Base-by-base conservation (phyloP, 2,329 filamentous ascomycete species). In the Aspergillus tamarii region DNA sequence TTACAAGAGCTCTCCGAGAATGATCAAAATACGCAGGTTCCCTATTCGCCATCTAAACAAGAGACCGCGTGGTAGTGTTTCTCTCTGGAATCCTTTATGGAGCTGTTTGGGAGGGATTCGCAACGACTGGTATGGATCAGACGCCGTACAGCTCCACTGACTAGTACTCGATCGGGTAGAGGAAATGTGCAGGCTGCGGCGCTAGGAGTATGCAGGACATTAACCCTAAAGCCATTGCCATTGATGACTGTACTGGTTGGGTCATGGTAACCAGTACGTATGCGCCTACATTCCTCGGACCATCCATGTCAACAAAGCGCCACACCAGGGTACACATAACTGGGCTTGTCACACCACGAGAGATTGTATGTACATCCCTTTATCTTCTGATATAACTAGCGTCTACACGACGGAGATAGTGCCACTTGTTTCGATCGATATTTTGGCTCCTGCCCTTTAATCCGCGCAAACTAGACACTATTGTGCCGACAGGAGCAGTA, bases 91-190 rank as follows among this genome's bases (percentile, higher is more conserved):
- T 55, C 52, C 52, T 55, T 34, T 11, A 55, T 55, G 30, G 21
- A 23, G n/a, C n/a, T 34, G 11, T 34, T 26, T 36, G n/a, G 32
- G 14, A 39, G 30, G 14, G 32, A 23, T 39, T 39, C 32, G 32
- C 32, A 55, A 34, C 8, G 52, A 55, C 52, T 55, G 52, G 52
- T 26, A 55, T 55, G 52, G 52, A 32, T 39, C 32, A 55, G 34
- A 39, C 8, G 11, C 14, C 28, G 10, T 19, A 11, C 28, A 28
- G 28, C 16, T 32, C 26, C 48, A 55, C 30, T 23, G 3, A 5
- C 14, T n/a, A n/a, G n/a, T n/a, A 5, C 12, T 55, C 12, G 16
- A 9, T 36, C 26, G 52, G 36, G 39, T 55, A 34, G 52, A 55
- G n/a, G n/a, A 21, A 34, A 8, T n/a, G 30, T 26, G 19, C 28